Percentiles rank a stretch among this genome's conserved stretches.
phyloP scores from a whole-genome alignment of 2,329 filamentous ascomycete genomes.

The Claviceps pusilla region DNA sequence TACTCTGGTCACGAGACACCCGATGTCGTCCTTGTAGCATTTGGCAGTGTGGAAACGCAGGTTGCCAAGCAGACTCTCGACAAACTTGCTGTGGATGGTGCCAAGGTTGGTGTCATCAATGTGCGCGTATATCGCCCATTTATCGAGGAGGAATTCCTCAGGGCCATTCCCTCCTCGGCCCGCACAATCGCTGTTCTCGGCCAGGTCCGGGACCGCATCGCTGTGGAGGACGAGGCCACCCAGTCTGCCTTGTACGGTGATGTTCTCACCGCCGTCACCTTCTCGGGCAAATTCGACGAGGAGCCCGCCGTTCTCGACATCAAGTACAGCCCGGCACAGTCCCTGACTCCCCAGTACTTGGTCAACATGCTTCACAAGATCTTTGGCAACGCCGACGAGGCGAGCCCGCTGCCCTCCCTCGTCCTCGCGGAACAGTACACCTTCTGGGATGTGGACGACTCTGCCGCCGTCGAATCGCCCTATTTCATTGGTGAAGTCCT shows the following conservation, averaged over 20 bases:
- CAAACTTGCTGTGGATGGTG: slow-evolving; percentile 55
- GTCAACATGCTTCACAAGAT: slow-evolving; percentile 35
- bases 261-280: slow-evolving; percentile 70
- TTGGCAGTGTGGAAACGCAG: slow-evolving; percentile 82
- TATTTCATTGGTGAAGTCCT: slow-evolving; percentile 40
- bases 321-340: slow-evolving; percentile 67
- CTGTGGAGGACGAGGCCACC: slow-evolving; percentile 57
- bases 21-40: slow-evolving; percentile 75
- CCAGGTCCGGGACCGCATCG: slow-evolving; percentile 62
- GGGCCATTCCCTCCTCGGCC: slow-evolving; percentile 59
- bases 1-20: slow-evolving; percentile 74
- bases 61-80: slow-evolving; percentile 67
- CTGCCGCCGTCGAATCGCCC: slow-evolving; percentile 50
- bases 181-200: slow-evolving; percentile 73
- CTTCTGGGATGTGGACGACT: slow-evolving; percentile 84
- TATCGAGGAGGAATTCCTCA: slow-evolving; percentile 83
- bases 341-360: slow-evolving; percentile 40
- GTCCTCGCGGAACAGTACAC: slow-evolving; percentile 65
- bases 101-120: slow-evolving; percentile 73
- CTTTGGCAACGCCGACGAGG: slow-evolving; percentile 38
- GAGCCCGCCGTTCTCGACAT: slow-evolving; percentile 59
- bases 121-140: slow-evolving; percentile 93
- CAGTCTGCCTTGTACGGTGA: slow-evolving; percentile 88
- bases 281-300: slow-evolving; percentile 51
- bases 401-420: slow-evolving; percentile 25